phyloP scores from a whole-genome alignment of 768 basidiomycete species.

The Amyloporia xantha region DNA sequence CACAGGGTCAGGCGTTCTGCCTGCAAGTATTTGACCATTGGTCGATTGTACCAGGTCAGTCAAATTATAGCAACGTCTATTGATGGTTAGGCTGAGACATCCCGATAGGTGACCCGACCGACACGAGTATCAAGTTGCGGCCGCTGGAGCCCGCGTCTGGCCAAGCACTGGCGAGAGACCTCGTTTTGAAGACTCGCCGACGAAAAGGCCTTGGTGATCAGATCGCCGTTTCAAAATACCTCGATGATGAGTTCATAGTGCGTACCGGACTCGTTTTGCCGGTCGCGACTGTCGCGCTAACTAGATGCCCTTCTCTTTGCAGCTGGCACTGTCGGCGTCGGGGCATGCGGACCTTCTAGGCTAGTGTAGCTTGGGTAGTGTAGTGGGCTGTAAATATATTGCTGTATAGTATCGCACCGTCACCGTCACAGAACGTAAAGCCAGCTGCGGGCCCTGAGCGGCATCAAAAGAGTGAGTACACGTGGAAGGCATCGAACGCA shows the following conservation, averaged over 20 bases:
- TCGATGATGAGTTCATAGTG: slow-evolving; percentile 95
- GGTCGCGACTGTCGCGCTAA: neutral
- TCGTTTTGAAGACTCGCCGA: slow-evolving; percentile 93
- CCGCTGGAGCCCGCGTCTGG: slow-evolving; percentile 97
- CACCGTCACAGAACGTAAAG: too few relatives aligned
- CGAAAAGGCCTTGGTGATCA: slow-evolving; percentile 96
- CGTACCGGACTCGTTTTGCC: slow-evolving; percentile 27
- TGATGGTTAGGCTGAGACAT: too few relatives aligned
- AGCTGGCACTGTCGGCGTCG: slow-evolving; percentile 91
- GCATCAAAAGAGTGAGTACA: neutral
- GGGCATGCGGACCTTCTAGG: slow-evolving; percentile 93
- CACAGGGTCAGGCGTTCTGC: slow-evolving; percentile 99
- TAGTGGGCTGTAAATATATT: slow-evolving; percentile 16
- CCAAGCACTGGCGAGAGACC: slow-evolving; percentile 88
- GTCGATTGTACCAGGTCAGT: slow-evolving; percentile 93
- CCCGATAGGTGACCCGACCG: slow-evolving; percentile 84
- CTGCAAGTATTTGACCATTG: slow-evolving; percentile 97
- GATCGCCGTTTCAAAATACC: slow-evolving; percentile 94
- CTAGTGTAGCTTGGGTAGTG: slow-evolving; percentile 24
- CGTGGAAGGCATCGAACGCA: slow-evolving; percentile 29
- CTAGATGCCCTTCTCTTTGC: slow-evolving; percentile 11
- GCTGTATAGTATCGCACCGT: neutral
- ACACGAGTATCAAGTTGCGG: slow-evolving; percentile 92
- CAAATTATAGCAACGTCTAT: too few relatives aligned
- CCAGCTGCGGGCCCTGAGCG: neutral